These are phyloP conservation scores for Phytophthora palmivora DNA, from an alignment of 352 stramenopile species.

Conservation along the genomic window DNA sequence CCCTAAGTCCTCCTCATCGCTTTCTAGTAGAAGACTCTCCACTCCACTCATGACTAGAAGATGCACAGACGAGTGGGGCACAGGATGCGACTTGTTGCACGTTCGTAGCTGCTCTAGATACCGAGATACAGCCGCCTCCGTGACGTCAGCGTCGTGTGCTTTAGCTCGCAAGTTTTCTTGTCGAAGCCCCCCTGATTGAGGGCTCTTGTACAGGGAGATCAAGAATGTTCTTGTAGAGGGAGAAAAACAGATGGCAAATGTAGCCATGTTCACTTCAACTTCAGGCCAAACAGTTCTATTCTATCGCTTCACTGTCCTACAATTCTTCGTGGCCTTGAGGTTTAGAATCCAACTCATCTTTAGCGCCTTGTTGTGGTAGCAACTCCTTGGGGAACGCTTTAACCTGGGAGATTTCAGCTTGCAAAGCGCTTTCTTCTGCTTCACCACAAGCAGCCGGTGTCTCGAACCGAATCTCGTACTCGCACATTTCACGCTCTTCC, in stretches of 20 bases:
- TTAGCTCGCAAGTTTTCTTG: constrained; percentile 28
- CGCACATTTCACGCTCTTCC: constrained; percentile 92
- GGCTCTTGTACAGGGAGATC: constrained; percentile 26
- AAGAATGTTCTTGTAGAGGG: constrained; percentile 23
- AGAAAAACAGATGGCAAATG: not conserved
- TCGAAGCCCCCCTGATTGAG: constrained; percentile 14
- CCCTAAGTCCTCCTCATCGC: constrained; percentile 71
- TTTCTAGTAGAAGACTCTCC: constrained; percentile 69
- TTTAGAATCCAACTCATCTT: not conserved
- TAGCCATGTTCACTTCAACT: constrained; percentile 10
- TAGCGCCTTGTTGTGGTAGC: not conserved
- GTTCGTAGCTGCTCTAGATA: not conserved
- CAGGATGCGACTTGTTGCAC: constrained; percentile 1
- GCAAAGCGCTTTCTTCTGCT: constrained; percentile 28
- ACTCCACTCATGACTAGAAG: constrained; percentile 50
- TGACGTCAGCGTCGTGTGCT: constrained; percentile 3
- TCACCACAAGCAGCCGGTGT: constrained; percentile 63
- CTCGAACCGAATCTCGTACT: constrained; percentile 89
- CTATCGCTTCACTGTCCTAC: constrained; percentile 20
- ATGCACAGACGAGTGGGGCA: constrained; percentile 1
- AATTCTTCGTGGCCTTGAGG: constrained; percentile 36
- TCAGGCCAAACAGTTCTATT: constrained; percentile 15
- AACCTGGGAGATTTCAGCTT: constrained; percentile 25
- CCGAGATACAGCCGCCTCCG: constrained; percentile 12
- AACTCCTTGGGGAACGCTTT: constrained; percentile 10